Evolutionary conservation across 2,329 filamentous ascomycete genomes (phyloP).

Genomic region (Volutella citrinella): DNA sequence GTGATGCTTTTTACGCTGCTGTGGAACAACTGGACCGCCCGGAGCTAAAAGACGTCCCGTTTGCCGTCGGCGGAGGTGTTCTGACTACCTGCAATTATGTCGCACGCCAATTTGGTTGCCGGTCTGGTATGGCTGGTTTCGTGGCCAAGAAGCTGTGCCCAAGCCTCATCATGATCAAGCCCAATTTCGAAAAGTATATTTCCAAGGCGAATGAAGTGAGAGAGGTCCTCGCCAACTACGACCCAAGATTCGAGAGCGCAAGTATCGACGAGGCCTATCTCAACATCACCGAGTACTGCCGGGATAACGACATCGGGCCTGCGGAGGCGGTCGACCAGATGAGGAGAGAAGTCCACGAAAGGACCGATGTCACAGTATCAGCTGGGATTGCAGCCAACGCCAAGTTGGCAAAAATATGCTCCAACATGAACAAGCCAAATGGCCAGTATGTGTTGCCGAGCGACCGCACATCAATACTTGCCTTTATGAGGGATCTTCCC

Average conservation of each 20-base stretch:
- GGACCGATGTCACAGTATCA: slow-evolving; percentile 82
- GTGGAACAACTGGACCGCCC: slow-evolving; percentile 84
- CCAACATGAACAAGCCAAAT: slow-evolving; percentile 94
- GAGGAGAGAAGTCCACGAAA: slow-evolving; percentile 70
- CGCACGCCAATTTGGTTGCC: slow-evolving; percentile 83
- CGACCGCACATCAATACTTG: slow-evolving; percentile 72
- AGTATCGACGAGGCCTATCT: slow-evolving; percentile 96
- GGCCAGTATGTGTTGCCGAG: slow-evolving; percentile 78
- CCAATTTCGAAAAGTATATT: slow-evolving; percentile 88
- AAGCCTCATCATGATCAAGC: slow-evolving; percentile 73
- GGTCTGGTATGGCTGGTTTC: slow-evolving; percentile 94
- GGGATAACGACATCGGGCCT: slow-evolving; percentile 62
- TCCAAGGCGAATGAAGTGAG: slow-evolving; percentile 88
- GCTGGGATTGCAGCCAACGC: slow-evolving; percentile 93
- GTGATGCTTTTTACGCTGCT: slow-evolving; percentile 95
- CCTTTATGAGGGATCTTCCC: slow-evolving; percentile 79
- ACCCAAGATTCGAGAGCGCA: slow-evolving; percentile 85
- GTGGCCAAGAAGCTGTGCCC: slow-evolving; percentile 94
- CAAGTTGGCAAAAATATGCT: slow-evolving; percentile 91
- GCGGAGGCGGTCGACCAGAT: slow-evolving; percentile 75
- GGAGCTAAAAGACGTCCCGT: slow-evolving; percentile 80
- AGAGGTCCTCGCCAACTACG: slow-evolving; percentile 79
- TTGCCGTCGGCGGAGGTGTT: slow-evolving; percentile 77
- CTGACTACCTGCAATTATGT: slow-evolving; percentile 78
- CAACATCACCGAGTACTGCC: slow-evolving; percentile 87